Conservation (phyloP, 73 alveolate genomes). For the Blepharisma stoltei region DNA sequence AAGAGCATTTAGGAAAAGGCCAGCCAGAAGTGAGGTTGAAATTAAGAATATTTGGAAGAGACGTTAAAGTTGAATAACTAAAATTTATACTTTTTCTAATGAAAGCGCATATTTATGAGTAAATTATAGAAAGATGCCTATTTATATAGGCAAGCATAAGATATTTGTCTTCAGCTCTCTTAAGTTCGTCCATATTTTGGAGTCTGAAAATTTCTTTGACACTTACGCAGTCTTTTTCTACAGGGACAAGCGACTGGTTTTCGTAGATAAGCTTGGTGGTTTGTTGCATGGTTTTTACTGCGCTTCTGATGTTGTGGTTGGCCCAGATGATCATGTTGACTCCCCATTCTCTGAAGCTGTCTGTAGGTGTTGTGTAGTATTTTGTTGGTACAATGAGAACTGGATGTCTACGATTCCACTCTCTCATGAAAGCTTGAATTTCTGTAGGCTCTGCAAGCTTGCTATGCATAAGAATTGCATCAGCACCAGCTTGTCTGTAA, state of each 20-base stretch:
- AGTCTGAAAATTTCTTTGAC: constrained; percentile 63
- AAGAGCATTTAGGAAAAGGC: constrained; percentile 1
- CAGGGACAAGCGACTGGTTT: constrained; percentile 23
- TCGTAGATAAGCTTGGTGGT: constrained; percentile 49
- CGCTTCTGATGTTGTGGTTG: constrained; percentile 71
- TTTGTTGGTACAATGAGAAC: constrained; percentile 81
- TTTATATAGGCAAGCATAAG: no score
- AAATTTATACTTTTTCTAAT: no score
- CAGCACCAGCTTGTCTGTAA: constrained; percentile 83
- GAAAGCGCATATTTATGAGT: no score
- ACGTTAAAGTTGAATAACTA: background rate
- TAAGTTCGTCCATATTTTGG: constrained; percentile 48
- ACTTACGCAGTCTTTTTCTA: constrained; percentile 43
- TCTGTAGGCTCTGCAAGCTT: constrained; percentile 63
- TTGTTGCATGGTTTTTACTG: constrained; percentile 69
- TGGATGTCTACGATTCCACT: constrained; percentile 70
- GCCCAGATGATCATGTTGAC: constrained; percentile 78
- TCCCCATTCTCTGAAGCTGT: constrained; percentile 73
- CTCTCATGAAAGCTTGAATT: constrained; percentile 66
- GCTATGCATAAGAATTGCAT: constrained; percentile 76
- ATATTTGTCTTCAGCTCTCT: constrained; percentile 61
- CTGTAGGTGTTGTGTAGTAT: constrained; percentile 69
- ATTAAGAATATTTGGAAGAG: background rate
- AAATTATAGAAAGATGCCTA: no score
- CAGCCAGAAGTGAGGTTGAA: background rate